Base-by-base conservation (phyloP, 164 flowering plant genomes). In the Nymphaea thermarum region DNA sequence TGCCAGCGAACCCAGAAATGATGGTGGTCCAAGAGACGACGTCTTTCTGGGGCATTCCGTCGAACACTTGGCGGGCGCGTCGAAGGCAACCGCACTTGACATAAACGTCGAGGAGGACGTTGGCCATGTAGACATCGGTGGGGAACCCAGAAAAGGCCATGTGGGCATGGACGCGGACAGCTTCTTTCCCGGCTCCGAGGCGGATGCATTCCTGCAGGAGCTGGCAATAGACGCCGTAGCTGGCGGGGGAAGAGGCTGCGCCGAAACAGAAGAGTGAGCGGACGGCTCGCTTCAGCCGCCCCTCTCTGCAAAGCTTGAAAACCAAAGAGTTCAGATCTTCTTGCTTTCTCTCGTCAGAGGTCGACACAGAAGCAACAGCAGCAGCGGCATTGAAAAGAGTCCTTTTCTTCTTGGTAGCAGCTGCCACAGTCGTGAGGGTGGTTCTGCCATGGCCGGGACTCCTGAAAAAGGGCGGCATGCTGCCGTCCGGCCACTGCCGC, bases 21-120 rank as follows among this genome's bases (percentile, higher is more conserved):
- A 69, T 57, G 5, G 72, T 44, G 60, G 72, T 73, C 72, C 76
- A 73, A 43, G 76, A 68, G 60, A 73, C 67, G 43, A 73, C 76
- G 62, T 73, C 69, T 43, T 72, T 65, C 45, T 65, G 62, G 1
- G 66, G 42, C 72, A 73, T 73, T 62, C 43, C 44, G 36, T 43
- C 69, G 63, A 73, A 73, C 76, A 73, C 43, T n/a, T 66, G 43
- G 36, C 62, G 61, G 8, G 76, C 76, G 18, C 65, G 66, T 2
- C 53, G 42, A 6, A 69, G 60, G 51, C 44, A 18, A 43, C 72
- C 69, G 53, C 62, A 69, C 43, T 69, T 69, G 68, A 69, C 61
- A 16, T 59, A 66, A 25, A 69, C 8, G 44, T 69, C 66, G 4
- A 73, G 51, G 16, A 69, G 25, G 4, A 61, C 62, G 36, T 71